A percentile compares a stretch with the other conserved stretches of the same genome.
phyloP scores from a whole-genome alignment of 2,329 filamentous ascomycete species.

The Aspergillus amoenus region DNA sequence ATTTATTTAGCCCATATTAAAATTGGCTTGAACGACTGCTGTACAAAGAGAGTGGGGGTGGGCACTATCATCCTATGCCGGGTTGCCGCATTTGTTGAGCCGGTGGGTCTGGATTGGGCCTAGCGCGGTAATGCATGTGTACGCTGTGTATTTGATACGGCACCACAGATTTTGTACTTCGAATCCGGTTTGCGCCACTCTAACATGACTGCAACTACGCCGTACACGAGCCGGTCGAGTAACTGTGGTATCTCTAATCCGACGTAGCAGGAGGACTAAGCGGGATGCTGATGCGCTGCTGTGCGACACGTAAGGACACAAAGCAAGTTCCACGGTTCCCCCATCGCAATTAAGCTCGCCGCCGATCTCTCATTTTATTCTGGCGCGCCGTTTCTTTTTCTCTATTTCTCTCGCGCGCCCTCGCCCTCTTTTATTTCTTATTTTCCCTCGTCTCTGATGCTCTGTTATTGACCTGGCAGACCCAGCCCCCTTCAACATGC shows the following conservation, averaged over 20 bases:
- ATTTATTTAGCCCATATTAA: too few species aligned
- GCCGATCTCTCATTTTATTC: conserved; percentile 3
- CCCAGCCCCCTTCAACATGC: not conserved
- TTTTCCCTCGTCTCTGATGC: not conserved
- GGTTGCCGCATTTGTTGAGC: conserved; percentile 16
- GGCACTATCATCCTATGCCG: not conserved
- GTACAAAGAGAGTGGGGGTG: not conserved
- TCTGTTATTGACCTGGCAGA: not conserved
- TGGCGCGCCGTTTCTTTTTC: conserved; percentile 6
- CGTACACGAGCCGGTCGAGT: not conserved
- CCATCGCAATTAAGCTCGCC: conserved; percentile 5
- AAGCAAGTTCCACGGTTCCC: not conserved
- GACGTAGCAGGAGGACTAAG: too few species aligned
- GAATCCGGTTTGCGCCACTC: not conserved
- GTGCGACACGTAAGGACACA: conserved; percentile 3
- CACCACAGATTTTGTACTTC: not conserved
- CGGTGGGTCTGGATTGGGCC: conserved; percentile 3
- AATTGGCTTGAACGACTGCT: not conserved
- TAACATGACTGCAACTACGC: too few species aligned
- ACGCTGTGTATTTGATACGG: not conserved
- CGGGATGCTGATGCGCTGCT: not conserved
- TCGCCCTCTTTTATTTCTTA: not conserved
- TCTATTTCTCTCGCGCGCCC: not conserved
- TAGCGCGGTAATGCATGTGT: not conserved
- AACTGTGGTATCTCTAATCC: not conserved